A percentile compares a stretch with the other conserved stretches of the same genome.
Evolutionary conservation across 768 basidiomycete genomes (phyloP).

Genomic region (Termitomyces heimii): DNA sequence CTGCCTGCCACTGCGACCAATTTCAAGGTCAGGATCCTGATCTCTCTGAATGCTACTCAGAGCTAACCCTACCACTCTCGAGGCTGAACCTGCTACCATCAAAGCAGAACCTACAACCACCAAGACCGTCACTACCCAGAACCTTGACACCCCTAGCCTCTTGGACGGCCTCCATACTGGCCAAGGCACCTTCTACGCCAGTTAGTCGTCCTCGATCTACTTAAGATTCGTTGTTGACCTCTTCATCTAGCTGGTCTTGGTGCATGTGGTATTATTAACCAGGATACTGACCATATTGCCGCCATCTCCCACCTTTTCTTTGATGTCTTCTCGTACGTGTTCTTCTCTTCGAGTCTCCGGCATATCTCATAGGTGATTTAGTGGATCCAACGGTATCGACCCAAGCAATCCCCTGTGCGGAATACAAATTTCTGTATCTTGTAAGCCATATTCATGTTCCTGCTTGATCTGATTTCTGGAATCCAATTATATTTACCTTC

Average conservation of each 20-base stretch:
- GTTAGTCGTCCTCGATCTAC: slow-evolving; percentile 19
- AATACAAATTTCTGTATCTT: slow-evolving; percentile 35
- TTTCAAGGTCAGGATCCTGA: too few relatives aligned
- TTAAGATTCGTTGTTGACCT: not conserved
- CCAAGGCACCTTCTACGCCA: slow-evolving; percentile 49
- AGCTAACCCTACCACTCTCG: too few relatives aligned
- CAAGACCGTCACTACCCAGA: not conserved
- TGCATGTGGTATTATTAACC: slow-evolving; percentile 57
- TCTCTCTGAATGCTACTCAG: too few relatives aligned
- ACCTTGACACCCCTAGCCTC: slow-evolving; percentile 26
- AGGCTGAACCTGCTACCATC: not conserved
- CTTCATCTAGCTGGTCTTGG: slow-evolving; percentile 46
- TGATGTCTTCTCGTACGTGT: slow-evolving; percentile 54
- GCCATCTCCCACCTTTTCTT: slow-evolving; percentile 52
- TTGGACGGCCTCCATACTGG: slow-evolving; percentile 45
- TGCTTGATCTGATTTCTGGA: not conserved
- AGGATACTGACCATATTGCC: slow-evolving; percentile 43
- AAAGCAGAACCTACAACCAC: not conserved
- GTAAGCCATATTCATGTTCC: slow-evolving; percentile 29
- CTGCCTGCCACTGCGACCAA: slow-evolving; percentile 5
- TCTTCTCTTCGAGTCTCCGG: not conserved
- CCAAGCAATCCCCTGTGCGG: slow-evolving; percentile 81
- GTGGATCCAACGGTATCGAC: slow-evolving; percentile 50
- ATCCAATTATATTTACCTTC: not conserved
- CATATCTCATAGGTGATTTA: slow-evolving; percentile 18